Evolutionary conservation across 305 asterid genomes (phyloP), one percentile per base, ranked within the genome.

Genomic region (Fraxinus dipetala): DNA sequence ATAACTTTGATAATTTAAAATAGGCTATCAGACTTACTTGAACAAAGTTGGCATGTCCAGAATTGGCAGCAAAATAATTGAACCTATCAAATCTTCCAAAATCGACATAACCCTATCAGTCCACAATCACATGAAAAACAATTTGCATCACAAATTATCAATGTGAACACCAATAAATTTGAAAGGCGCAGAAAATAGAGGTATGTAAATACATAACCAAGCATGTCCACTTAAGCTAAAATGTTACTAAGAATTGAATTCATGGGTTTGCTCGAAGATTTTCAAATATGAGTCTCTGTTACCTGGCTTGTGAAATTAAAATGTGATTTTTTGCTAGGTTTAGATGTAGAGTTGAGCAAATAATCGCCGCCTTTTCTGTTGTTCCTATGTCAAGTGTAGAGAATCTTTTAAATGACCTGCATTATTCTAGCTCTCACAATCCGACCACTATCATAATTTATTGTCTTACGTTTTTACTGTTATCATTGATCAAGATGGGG

Each of bases 61-160:
- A 88, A 85, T 95, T 88, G 82, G 97, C 88, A 84, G 80, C 87
- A 86, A 94, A 94, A 79, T 87, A 79, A 82, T 90, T 89, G 89
- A 91, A 81, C 84, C 86, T 90, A 75, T 93, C 96, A 90, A 89
- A 95, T 89, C 99, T 91, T 82, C 99, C 99, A 85, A 85, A 95
- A 90, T 89, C 97, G 83, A 93, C 91, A 87, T 95, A 95, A 76
- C 99, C 99, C 99, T 94, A 89, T 87, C 82, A 85, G 78, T 83
- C 82, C 73, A 80, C 56, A 51, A 81, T 63, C 51, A 84, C 45
- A 59, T 54, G 78, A 63, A 45, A 79, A 80, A 76, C 48, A 75
- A 77, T 85, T 82, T 78, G 86, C 84, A 86, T 72, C 59, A 74
- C 38, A 40, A 38, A 72, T 78, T 48, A 79, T 80, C 35, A 69